A percentile compares a stretch with the other conserved stretches of the same genome.
Conservation (phyloP, 805 yeast species). For the Ogataea wickerhamii region DNA sequence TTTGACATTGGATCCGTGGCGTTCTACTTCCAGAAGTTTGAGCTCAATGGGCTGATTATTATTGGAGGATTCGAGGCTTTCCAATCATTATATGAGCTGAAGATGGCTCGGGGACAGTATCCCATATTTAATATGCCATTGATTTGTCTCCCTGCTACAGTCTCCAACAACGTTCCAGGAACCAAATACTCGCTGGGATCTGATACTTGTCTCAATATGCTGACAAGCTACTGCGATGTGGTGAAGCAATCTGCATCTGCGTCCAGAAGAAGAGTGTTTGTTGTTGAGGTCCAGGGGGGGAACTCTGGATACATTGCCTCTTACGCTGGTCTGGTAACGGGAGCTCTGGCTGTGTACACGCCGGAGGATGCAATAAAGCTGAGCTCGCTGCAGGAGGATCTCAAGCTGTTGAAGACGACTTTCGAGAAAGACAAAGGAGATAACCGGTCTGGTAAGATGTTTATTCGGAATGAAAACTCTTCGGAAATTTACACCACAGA, state of each 20-base stretch:
- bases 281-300: slow-evolving; percentile 98
- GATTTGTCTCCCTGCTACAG: slow-evolving; percentile 91
- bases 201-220: slow-evolving; percentile 90
- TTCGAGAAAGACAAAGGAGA: slow-evolving; percentile 75
- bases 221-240: slow-evolving; percentile 91
- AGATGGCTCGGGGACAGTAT: slow-evolving; percentile 68
- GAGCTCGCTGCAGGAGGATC: slow-evolving; percentile 69
- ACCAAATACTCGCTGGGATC: slow-evolving; percentile 93
- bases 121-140: slow-evolving; percentile 94
- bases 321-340: slow-evolving; percentile 76
- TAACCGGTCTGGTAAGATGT: slow-evolving; percentile 77
- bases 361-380: slow-evolving; percentile 82
- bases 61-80: slow-evolving; percentile 99
- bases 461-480: slow-evolving; percentile 80
- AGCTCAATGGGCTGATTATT: slow-evolving; percentile 82
- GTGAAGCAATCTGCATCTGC: slow-evolving; percentile 95
- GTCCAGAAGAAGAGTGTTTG: slow-evolving; percentile 89
- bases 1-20: slow-evolving; percentile 90
- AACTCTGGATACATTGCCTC: slow-evolving; percentile 93
- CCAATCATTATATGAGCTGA: slow-evolving; percentile 75
- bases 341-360: slow-evolving; percentile 86
- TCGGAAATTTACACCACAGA: slow-evolving; percentile 79
- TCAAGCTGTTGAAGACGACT: slow-evolving; percentile 61
- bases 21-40: slow-evolving; percentile 83
- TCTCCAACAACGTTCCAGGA: slow-evolving; percentile 98